Evolutionary conservation across 2,329 filamentous ascomycete species (phyloP), one percentile per base, ranked within the genome.

Genomic region (Arachnomyces sp.): DNA sequence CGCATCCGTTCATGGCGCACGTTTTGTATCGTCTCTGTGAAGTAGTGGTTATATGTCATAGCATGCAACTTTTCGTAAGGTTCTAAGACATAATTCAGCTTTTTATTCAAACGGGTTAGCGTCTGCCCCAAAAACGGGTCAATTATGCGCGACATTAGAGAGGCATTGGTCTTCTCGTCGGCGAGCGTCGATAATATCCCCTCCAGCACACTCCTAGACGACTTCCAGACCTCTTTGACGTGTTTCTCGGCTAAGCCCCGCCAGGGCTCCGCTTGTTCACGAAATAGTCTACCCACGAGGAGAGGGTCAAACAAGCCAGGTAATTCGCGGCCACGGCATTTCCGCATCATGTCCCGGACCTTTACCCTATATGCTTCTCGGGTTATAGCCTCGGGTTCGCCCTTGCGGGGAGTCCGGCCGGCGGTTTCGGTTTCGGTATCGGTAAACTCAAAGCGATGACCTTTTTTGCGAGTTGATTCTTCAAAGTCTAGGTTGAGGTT

Each of bases 231-330:
- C 0, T 43, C 51, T 5, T 59, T 47, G 31, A 68, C 54, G 35
- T 68, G 66, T 0, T 48, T 33, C 2, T 33, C 37, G 2, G 56
- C 60, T 2, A 71, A 64, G 0, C 37, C 15, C 28, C 65, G 52
- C 79, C 77, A 82, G 0, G 69, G 70, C 4, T 49, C 42, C 0
- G 70, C 75, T 43, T 81, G 76, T 30, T 78, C 67, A n/a, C 58
- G 61, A 51, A 82, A 82, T 0, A 83, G 54, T n/a, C 79, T 70
- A 0, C 63, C 60, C 1, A 81, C 66, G 5, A 81, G 58, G 33
- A 74, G 51, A 0, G 77, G 70, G 39, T 78, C 77, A 56, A 76
- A 80, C 0, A 63, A 72, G 0, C 77, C 76, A 0, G 74, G 72
- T 0, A 82, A 58, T 50, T 82, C 78, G 6, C 68, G 57, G 2